These are phyloP conservation scores for Parastagonospora nodorum DNA, from an alignment of 2,329 filamentous ascomycete genomes.

Conservation along the genomic window DNA sequence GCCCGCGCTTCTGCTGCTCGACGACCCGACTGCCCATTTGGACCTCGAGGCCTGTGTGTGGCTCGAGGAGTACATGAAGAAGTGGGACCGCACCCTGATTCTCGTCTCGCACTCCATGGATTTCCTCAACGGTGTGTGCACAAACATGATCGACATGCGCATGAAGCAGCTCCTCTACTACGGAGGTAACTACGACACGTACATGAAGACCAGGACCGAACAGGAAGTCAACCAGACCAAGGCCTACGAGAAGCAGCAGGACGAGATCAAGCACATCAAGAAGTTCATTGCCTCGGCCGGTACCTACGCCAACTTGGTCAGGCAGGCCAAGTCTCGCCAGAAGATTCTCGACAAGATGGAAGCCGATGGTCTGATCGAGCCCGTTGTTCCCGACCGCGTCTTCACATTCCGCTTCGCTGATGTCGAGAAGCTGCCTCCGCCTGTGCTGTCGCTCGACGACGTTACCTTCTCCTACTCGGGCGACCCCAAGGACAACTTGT, in stretches of 20 bases:
- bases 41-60: constrained; percentile 99
- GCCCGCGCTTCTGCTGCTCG: constrained; percentile 91
- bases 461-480: constrained; percentile 99
- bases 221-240: constrained; percentile 99
- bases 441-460: constrained; percentile 93
- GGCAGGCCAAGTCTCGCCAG: constrained; percentile 97
- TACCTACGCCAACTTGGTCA: constrained; percentile 99
- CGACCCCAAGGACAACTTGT: constrained; percentile 84
- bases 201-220: constrained; percentile 91
- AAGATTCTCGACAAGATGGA: constrained; percentile 99
- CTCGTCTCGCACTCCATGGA: constrained; percentile 98
- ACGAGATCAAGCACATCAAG: constrained; percentile 99
- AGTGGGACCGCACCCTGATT: constrained; percentile 97
- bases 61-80: constrained; percentile 99
- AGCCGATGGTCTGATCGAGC: constrained; percentile 97
- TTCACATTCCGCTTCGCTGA: constrained; percentile 99
- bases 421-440: constrained; percentile 98
- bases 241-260: constrained; percentile 98
- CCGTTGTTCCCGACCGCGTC: constrained; percentile 80
- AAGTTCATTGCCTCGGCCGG: constrained; percentile 99
- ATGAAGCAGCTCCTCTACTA: constrained; percentile 90
- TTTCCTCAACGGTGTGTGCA: constrained; percentile 98
- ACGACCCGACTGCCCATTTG: constrained; percentile 98
- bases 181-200: constrained; percentile 98
- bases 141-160: constrained; percentile 98